Evolutionary conservation across 768 basidiomycete genomes (phyloP), one percentile per base, ranked within the genome.

Genomic region (Auricularia sp.): DNA sequence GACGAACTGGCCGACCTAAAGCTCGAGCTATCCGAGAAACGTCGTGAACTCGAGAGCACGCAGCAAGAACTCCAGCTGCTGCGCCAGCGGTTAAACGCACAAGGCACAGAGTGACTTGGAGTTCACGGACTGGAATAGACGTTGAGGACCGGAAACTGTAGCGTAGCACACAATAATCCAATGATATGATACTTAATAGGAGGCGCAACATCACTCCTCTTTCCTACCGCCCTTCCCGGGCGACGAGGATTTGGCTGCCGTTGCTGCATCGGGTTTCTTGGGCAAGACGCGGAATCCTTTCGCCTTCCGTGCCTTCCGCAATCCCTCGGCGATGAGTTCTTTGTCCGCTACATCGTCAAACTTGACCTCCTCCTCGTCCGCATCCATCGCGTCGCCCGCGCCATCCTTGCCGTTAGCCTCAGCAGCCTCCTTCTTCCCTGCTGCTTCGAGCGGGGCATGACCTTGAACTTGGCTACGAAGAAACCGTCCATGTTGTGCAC

Each of bases 401-500:
- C 73, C 71, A 66, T 70, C 71, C 12, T 65, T 69, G 8, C 66
- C 70, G 61, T 74, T 72, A 33, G 69, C 69, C 61, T 74, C 68
- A 61, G 76, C 75, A 60, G 66, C 68, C 33, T 73, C 65, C 11
- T 68, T 69, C 44, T 71, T 60, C 53, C 66, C 47, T 67, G 44
- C 60, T 63, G 66, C 77, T 90, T 94, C 60, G 77, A 72, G 65
- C 87, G 82, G 75, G 85, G 91, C 73, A 86, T 88, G n/a, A 98
- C 87, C 76, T 91, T 95, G 83, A 99, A 92, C 76, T 98, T 98
- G 65, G 96, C 96, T 64, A 98, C 95, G 74, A 83, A 99, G 82
- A 99, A 99, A 4, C 97, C 97, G 74, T 99, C 97, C 95, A 98
- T 97, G 76, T 99, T 99, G 77, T 98, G 95, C 70, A 97, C 94